Evolutionary conservation across 2,329 filamentous ascomycete species (phyloP).

Genomic region (Colletotrichum simmondsii): DNA sequence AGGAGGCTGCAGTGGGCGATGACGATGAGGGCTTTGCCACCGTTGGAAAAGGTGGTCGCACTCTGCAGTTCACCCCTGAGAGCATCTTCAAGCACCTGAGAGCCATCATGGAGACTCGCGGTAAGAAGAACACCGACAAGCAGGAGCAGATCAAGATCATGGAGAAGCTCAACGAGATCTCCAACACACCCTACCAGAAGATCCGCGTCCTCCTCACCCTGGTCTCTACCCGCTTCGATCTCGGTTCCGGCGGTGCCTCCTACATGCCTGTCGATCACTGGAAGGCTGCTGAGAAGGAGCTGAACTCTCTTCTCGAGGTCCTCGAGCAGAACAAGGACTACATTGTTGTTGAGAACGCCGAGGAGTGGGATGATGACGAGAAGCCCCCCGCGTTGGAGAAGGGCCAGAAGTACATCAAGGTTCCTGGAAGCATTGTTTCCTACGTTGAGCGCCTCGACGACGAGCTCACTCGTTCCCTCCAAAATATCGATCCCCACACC

Average conservation of each 20-base stretch:
- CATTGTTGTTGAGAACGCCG: constrained; percentile 88
- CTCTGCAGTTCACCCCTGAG: constrained; percentile 93
- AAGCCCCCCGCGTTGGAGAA: constrained; percentile 81
- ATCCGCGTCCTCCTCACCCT: constrained; percentile 92
- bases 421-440: constrained; percentile 93
- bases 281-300: constrained; percentile 93
- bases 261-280: constrained; percentile 97
- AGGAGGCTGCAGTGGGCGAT: constrained; percentile 60
- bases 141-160: constrained; percentile 95
- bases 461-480: constrained; percentile 95
- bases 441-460: constrained; percentile 96
- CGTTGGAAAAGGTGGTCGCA: constrained; percentile 89
- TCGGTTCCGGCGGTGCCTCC: constrained; percentile 79
- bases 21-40: constrained; percentile 91
- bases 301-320: constrained; percentile 79
- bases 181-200: constrained; percentile 90
- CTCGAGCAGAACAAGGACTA: constrained; percentile 84
- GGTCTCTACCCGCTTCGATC: constrained; percentile 93
- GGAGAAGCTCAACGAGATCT: constrained; percentile 94
- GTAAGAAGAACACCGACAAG: constrained; percentile 98
- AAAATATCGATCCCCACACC: constrained; percentile 97
- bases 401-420: constrained; percentile 85
- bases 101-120: constrained; percentile 92
- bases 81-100: constrained; percentile 98
- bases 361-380: constrained; percentile 99